These are phyloP conservation scores for Suillus brevipes DNA, from an alignment of 768 basidiomycete genomes.

Conservation along the genomic window DNA sequence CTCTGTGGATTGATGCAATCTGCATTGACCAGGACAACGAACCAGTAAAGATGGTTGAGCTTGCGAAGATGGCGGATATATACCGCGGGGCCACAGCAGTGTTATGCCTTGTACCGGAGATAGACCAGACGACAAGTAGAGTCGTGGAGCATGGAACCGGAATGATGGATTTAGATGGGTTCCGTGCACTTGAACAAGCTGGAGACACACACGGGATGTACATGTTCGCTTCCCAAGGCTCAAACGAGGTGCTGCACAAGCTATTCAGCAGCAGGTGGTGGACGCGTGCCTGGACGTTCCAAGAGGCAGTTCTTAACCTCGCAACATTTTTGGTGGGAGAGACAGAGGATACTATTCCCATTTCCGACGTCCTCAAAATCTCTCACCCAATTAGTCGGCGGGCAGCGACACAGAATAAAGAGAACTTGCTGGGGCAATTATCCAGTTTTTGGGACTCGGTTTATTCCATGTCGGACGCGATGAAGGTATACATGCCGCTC, in stretches of 20 bases:
- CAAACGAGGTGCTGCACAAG: not conserved
- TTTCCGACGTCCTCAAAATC: slow-evolving; percentile 10
- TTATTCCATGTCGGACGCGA: not conserved
- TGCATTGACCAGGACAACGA: slow-evolving; percentile 8
- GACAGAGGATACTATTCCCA: slow-evolving; percentile 6
- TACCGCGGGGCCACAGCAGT: slow-evolving; percentile 8
- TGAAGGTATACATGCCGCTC: slow-evolving; percentile 7
- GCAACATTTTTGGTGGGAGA: slow-evolving; percentile 8
- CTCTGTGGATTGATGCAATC: slow-evolving; percentile 10
- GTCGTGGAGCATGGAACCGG: slow-evolving; percentile 4
- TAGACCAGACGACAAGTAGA: slow-evolving; percentile 1
- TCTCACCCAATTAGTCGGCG: slow-evolving; percentile 6
- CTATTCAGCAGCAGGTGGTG: slow-evolving; percentile 10
- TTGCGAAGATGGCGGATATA: slow-evolving; percentile 9
- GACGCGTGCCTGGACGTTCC: slow-evolving; percentile 12
- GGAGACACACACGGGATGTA: slow-evolving; percentile 11
- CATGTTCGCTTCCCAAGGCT: slow-evolving; percentile 10
- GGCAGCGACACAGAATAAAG: slow-evolving; percentile 7
- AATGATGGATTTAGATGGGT: slow-evolving; percentile 9
- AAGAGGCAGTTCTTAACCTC: slow-evolving; percentile 8
- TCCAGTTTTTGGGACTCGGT: slow-evolving; percentile 11
- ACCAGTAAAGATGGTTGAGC: not conserved
- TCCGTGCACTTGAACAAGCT: slow-evolving; percentile 5
- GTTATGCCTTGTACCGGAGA: slow-evolving; percentile 10
- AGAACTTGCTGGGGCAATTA: slow-evolving; percentile 1